A percentile compares a stretch with the other conserved stretches of the same genome.
phyloP scores from a whole-genome alignment of 164 flowering plant genomes.

The Annona squamosa region DNA sequence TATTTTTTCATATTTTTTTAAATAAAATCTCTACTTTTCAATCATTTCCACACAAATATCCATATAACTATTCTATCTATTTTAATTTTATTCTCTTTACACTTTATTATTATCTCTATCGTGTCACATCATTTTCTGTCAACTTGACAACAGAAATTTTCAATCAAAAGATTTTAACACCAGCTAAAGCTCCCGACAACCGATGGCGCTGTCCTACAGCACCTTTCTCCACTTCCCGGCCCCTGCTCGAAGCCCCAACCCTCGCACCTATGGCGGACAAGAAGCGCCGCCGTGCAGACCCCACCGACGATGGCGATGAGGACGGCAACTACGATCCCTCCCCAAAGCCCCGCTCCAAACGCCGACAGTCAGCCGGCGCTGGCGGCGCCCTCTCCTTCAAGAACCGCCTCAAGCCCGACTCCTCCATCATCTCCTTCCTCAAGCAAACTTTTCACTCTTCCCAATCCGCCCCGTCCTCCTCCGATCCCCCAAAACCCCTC shows the following conservation, averaged over 20 bases:
- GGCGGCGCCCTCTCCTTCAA: slow-evolving; percentile 41
- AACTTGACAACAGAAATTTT: no score
- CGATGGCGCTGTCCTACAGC: no score
- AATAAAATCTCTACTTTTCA: no score
- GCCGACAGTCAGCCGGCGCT: not conserved
- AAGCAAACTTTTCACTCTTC: slow-evolving; percentile 19
- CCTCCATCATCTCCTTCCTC: slow-evolving; percentile 39
- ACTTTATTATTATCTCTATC: no score
- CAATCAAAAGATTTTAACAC: no score
- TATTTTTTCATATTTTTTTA: no score
- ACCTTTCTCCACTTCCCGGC: not conserved
- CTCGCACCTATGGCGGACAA: slow-evolving; percentile 7
- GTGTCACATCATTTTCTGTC: no score
- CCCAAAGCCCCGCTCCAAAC: slow-evolving; percentile 3
- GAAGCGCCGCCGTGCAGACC: slow-evolving; percentile 9
- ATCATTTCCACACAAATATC: no score
- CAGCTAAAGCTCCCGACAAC: no score
- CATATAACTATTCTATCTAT: no score
- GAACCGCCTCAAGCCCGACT: slow-evolving; percentile 54
- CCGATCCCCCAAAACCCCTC: slow-evolving; percentile 36
- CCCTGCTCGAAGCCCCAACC: not conserved
- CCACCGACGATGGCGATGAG: not conserved
- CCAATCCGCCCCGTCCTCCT: slow-evolving; percentile 16
- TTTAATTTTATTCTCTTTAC: no score
- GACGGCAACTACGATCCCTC: no score